A percentile compares a stretch with the other conserved stretches of the same genome.
These are phyloP conservation scores for Ulmus americana DNA, from an alignment of 331 rosid genomes.

Conservation along the genomic window DNA sequence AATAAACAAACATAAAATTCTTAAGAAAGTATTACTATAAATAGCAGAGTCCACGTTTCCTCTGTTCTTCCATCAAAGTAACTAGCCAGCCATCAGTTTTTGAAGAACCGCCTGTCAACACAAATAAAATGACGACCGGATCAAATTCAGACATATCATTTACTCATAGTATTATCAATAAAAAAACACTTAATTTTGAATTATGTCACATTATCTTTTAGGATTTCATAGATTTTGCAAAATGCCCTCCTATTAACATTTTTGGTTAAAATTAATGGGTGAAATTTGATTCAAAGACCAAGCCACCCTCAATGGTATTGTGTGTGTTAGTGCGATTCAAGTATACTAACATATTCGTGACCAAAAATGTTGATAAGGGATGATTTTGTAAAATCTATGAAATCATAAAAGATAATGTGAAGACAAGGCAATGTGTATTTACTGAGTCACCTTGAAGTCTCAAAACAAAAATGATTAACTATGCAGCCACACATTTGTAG, in stretches of 20 bases:
- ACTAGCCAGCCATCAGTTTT: constrained; percentile 14
- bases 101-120: constrained; percentile 11
- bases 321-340: too few species aligned
- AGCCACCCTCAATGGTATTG: too few species aligned
- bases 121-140: background rate
- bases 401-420: background rate
- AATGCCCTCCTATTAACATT: too few species aligned
- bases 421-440: background rate
- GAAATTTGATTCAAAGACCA: background rate
- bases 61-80: background rate
- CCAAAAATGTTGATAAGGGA: background rate
- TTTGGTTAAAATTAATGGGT: background rate
- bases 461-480: background rate
- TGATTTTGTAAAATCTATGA: background rate
- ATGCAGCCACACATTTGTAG: background rate
- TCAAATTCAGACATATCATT: background rate
- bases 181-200: too few species aligned
- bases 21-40: background rate
- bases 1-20: background rate
- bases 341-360: background rate
- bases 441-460: background rate
- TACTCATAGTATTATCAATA: too few species aligned
- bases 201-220: too few species aligned
- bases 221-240: too few species aligned
- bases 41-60: background rate